phyloP scores from a whole-genome alignment of 164 flowering plant genomes.

The Vitis labrusca region DNA sequence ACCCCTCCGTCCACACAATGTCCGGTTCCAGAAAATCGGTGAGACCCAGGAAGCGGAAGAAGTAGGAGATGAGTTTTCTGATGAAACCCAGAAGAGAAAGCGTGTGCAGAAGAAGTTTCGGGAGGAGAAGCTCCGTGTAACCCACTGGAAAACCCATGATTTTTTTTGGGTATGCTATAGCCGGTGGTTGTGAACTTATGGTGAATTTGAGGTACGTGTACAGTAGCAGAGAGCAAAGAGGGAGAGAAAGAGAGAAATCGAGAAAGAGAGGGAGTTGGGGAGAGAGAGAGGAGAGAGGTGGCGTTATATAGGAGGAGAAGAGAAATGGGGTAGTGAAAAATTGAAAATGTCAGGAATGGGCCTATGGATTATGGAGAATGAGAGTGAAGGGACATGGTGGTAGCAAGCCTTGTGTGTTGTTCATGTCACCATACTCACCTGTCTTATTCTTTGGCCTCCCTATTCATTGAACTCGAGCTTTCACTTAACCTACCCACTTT shows the following conservation, averaged over 20 bases:
- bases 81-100: conserved; percentile 43
- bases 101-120: conserved; percentile 42
- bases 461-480: too few species aligned
- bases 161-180: neutral
- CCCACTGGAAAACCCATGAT: conserved; percentile 62
- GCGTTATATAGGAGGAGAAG: neutral
- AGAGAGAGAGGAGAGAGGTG: conserved; percentile 1
- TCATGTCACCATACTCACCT: too few species aligned
- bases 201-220: neutral
- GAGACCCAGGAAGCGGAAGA: conserved; percentile 41
- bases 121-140: conserved; percentile 53
- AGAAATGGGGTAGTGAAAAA: neutral
- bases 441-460: too few species aligned
- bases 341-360: neutral
- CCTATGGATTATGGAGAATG: neutral
- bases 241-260: conserved; percentile 16
- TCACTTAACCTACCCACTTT: too few species aligned
- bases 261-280: neutral
- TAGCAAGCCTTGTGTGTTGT: too few species aligned
- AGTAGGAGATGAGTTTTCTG: conserved; percentile 30
- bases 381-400: neutral
- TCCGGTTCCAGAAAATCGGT: conserved; percentile 50
- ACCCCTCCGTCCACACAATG: conserved; percentile 21
- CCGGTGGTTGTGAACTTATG: too few species aligned
- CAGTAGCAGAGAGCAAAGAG: neutral